Evolutionary conservation across 305 asterid species (phyloP).

Genomic region (Plantago lanceolata): DNA sequence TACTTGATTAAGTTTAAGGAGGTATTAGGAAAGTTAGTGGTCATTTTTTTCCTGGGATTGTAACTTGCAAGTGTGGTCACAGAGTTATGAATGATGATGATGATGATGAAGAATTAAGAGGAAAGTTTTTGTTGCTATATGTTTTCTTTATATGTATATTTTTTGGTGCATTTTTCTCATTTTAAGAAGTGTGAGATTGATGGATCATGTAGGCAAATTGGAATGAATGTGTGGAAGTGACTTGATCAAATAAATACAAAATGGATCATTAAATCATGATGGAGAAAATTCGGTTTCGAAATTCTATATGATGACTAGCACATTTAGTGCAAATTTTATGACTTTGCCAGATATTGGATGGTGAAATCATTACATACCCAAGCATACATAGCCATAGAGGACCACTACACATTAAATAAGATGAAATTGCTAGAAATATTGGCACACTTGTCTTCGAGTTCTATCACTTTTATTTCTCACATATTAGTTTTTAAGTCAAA

Average conservation of each 20-base stretch:
- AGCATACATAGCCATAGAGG: constrained; percentile 40
- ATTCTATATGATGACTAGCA: constrained; percentile 47
- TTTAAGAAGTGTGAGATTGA: neutral
- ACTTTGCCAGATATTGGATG: constrained; percentile 38
- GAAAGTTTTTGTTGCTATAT: neutral
- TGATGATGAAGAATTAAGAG: too few relatives aligned
- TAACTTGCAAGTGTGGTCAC: neutral
- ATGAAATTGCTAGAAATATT: constrained; percentile 19
- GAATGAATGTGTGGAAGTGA: constrained; percentile 15
- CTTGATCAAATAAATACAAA: constrained; percentile 15
- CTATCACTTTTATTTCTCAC: constrained; percentile 10
- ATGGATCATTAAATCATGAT: constrained; percentile 40
- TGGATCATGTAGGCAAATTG: constrained; percentile 1
- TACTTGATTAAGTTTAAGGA: too few relatives aligned
- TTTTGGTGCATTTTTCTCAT: neutral
- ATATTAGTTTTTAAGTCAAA: neutral
- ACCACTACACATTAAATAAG: constrained; percentile 46
- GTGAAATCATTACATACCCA: constrained; percentile 57
- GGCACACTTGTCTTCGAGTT: constrained; percentile 26
- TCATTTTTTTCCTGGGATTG: neutral
- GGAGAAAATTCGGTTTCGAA: constrained; percentile 56
- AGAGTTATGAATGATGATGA: neutral
- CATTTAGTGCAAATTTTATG: constrained; percentile 52
- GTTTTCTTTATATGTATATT: neutral
- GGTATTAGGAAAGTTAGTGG: neutral